Evolutionary conservation across 2,329 filamentous ascomycete species (phyloP).

Genomic region (Coniochaeta sp.): DNA sequence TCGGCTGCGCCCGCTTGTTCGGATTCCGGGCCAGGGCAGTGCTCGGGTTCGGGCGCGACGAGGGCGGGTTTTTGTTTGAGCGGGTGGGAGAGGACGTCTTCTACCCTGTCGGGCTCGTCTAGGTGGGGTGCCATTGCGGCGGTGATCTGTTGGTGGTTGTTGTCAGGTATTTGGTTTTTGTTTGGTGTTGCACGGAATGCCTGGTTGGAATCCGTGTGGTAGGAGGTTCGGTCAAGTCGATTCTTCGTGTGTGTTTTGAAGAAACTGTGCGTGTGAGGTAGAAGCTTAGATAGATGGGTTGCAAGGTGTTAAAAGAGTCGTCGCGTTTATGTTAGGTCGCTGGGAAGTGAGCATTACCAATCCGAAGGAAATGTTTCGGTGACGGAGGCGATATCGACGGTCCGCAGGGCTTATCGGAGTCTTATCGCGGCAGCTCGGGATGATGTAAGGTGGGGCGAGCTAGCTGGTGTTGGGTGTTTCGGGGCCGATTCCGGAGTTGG

Average conservation of each 20-base stretch:
- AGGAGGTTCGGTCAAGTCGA: too few species aligned
- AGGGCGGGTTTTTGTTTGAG: constrained; percentile 75
- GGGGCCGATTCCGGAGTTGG: too few species aligned
- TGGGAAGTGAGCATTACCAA: not conserved
- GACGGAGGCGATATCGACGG: not conserved
- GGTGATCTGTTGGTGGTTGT: not conserved
- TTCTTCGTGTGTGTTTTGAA: too few species aligned
- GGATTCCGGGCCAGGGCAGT: constrained; percentile 88
- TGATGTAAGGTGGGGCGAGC: not conserved
- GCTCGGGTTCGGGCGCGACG: constrained; percentile 91
- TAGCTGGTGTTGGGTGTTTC: too few species aligned
- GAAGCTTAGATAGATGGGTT: too few species aligned
- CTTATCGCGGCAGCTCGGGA: not conserved
- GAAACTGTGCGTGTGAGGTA: not conserved
- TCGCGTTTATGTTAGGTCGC: not conserved
- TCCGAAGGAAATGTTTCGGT: constrained; percentile 1
- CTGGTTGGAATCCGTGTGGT: too few species aligned
- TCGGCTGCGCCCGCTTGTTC: constrained; percentile 64
- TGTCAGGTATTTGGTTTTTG: not conserved
- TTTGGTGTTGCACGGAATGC: too few species aligned
- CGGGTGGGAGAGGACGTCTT: constrained; percentile 68
- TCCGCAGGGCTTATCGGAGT: not conserved
- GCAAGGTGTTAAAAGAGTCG: too few species aligned
- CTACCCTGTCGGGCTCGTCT: constrained; percentile 59
- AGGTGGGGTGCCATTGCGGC: constrained; percentile 70